phyloP scores from a whole-genome alignment of 2,329 filamentous ascomycete genomes.

The Sarocladium strictum region DNA sequence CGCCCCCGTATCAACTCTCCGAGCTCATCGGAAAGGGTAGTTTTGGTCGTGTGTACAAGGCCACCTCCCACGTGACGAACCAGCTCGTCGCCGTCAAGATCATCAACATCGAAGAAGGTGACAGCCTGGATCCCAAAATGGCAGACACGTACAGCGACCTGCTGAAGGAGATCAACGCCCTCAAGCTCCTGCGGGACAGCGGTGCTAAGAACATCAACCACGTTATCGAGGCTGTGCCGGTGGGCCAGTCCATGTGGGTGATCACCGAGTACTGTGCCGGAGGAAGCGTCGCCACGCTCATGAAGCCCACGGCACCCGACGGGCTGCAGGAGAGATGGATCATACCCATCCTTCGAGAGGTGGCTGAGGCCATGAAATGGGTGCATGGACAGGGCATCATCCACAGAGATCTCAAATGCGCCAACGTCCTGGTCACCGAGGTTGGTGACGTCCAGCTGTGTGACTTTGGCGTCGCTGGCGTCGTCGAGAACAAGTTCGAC shows the following conservation, averaged over 20 bases:
- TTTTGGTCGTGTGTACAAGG: slow-evolving; percentile 71
- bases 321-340: slow-evolving; percentile 68
- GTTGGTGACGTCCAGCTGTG: slow-evolving; percentile 72
- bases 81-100: slow-evolving; percentile 72
- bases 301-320: slow-evolving; percentile 58
- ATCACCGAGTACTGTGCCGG: slow-evolving; percentile 82
- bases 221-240: slow-evolving; percentile 71
- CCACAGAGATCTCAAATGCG: slow-evolving; percentile 67
- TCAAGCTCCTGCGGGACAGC: slow-evolving; percentile 67
- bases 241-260: slow-evolving; percentile 80
- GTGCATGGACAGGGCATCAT: slow-evolving; percentile 65
- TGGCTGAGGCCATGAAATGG: slow-evolving; percentile 60
- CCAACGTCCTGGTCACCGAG: slow-evolving; percentile 76
- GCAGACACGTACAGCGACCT: slow-evolving; percentile 65
- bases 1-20: slow-evolving; percentile 61
- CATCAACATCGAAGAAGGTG: slow-evolving; percentile 75
- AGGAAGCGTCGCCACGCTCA: slow-evolving; percentile 70
- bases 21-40: slow-evolving; percentile 72
- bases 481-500: slow-evolving; percentile 67
- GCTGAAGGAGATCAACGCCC: slow-evolving; percentile 60
- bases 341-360: slow-evolving; percentile 60
- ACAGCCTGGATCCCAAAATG: slow-evolving; percentile 58
- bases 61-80: slow-evolving; percentile 36
- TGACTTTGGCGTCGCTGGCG: slow-evolving; percentile 77
- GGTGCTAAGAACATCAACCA: slow-evolving; percentile 75